Conservation (phyloP, 495 filamentous ascomycete genomes). For the Aspergillus coremiiformis region DNA sequence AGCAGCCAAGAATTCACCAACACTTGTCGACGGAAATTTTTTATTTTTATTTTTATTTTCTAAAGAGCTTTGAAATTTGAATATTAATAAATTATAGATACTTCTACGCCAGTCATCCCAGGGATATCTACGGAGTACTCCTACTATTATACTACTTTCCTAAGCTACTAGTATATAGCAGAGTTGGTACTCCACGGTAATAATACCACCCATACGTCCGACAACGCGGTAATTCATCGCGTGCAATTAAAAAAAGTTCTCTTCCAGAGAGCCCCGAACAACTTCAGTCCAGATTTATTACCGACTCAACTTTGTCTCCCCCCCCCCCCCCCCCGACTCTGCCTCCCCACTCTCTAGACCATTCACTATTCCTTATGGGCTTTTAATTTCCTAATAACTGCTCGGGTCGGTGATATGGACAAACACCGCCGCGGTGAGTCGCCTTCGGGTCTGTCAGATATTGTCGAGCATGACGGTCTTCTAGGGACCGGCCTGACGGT, state of each 20-base stretch:
- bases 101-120: no score
- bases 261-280: neutral
- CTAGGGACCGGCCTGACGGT: constrained; percentile 49
- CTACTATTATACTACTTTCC: neutral
- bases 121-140: no score
- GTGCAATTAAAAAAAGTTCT: constrained; percentile 15
- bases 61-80: no score
- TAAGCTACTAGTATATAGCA: no score
- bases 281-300: neutral
- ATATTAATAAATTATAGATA: no score
- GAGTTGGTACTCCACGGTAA: constrained; percentile 3
- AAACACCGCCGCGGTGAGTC: constrained; percentile 41
- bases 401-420: constrained; percentile 35
- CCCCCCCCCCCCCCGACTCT: neutral
- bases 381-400: constrained; percentile 19
- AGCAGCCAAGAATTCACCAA: neutral
- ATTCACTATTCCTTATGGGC: constrained; percentile 30
- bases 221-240: constrained; percentile 37
- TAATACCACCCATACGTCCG: constrained; percentile 9
- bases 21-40: neutral
- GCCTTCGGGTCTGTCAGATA: constrained; percentile 40
- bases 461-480: constrained; percentile 42
- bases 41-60: no score
- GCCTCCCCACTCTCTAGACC: constrained; percentile 3
- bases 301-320: neutral